phyloP scores from a whole-genome alignment of 2,329 filamentous ascomycete species.

The Metarhizium guizhouense region DNA sequence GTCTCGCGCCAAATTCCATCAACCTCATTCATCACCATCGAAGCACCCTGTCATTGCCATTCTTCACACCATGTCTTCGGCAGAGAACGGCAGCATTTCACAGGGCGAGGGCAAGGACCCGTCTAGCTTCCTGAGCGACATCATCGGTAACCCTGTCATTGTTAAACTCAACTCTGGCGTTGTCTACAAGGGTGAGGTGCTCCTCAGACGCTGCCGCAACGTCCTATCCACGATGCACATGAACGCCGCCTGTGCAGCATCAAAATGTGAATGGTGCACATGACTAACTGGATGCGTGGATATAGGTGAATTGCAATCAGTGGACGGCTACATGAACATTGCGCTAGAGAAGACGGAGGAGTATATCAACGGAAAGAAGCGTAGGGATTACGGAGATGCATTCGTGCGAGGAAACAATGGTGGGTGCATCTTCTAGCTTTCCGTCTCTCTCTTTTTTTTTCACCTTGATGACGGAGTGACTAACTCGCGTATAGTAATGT shows the following conservation, averaged over 20 bases:
- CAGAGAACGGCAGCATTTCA: conserved; percentile 60
- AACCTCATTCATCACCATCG: background rate
- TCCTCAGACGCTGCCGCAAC: too few species aligned
- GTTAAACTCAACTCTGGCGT: conserved; percentile 99
- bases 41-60: background rate
- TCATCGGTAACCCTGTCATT: conserved; percentile 87
- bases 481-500: conserved; percentile 46
- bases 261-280: too few species aligned
- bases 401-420: conserved; percentile 96
- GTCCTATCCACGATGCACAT: too few species aligned
- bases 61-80: conserved; percentile 3
- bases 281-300: background rate
- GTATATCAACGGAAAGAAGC: conserved; percentile 75
- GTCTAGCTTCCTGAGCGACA: conserved; percentile 85
- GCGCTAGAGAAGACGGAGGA: conserved; percentile 93
- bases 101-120: conserved; percentile 79
- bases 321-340: conserved; percentile 99
- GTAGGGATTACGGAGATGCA: conserved; percentile 82
- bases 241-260: too few species aligned
- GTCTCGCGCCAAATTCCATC: background rate
- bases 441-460: background rate
- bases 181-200: conserved; percentile 75
- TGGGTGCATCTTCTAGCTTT: conserved; percentile 24
- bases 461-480: too few species aligned
- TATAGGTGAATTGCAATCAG: conserved; percentile 84